phyloP scores from a whole-genome alignment of 2,329 filamentous ascomycete species.

The Arthrobotrys musiformis region DNA sequence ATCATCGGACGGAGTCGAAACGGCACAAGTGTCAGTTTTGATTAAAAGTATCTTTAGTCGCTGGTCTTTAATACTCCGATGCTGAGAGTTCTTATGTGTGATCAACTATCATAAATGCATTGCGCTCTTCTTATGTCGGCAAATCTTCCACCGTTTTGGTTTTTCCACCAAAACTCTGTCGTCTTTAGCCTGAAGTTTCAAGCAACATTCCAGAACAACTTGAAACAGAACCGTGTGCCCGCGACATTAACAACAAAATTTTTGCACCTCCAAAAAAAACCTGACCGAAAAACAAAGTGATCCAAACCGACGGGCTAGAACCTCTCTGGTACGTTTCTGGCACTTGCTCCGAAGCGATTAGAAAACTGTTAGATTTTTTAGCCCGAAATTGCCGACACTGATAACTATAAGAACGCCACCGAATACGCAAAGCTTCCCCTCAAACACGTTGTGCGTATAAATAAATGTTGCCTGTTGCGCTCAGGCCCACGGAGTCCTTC shows the following conservation, averaged over 20 bases:
- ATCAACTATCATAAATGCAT: background rate
- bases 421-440: conserved; percentile 10
- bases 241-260: conserved; percentile 24
- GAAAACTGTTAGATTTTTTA: conserved; percentile 35
- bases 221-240: conserved; percentile 53
- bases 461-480: conserved; percentile 36
- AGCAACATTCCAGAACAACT: conserved; percentile 50
- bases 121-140: conserved; percentile 16
- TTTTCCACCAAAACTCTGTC: conserved; percentile 2
- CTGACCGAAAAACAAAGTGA: background rate
- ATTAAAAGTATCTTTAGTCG: conserved; percentile 30
- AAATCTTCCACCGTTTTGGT: conserved; percentile 8
- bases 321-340: conserved; percentile 21
- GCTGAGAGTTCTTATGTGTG: conserved; percentile 20
- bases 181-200: conserved; percentile 50
- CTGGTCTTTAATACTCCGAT: conserved; percentile 47
- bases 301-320: conserved; percentile 5
- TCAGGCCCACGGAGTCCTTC: conserved; percentile 35
- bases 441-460: conserved; percentile 51
- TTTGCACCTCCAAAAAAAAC: conserved; percentile 1
- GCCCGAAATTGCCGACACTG: conserved; percentile 40
- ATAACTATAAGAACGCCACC: conserved; percentile 13
- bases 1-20: conserved; percentile 38
- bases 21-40: conserved; percentile 37
- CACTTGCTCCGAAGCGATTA: conserved; percentile 29